A percentile compares a stretch with the other conserved stretches of the same genome.
phyloP scores from a whole-genome alignment of 169 alveolate species.

The Cryptosporidium andersoni region DNA sequence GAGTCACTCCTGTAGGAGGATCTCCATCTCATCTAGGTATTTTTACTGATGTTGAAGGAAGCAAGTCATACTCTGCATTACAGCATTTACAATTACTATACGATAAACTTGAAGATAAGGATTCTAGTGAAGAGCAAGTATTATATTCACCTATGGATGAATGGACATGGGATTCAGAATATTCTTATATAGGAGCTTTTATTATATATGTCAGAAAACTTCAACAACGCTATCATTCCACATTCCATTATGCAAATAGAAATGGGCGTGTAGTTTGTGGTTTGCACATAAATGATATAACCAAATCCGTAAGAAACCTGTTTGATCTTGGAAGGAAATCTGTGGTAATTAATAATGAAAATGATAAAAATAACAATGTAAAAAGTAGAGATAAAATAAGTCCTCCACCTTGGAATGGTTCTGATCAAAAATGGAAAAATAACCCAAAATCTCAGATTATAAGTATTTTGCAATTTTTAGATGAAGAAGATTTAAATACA shows the following conservation, averaged over 20 bases:
- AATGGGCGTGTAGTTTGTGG: constrained; percentile 48
- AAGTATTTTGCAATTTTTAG: constrained; percentile 53
- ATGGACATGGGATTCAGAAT: constrained; percentile 66
- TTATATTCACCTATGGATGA: constrained; percentile 46
- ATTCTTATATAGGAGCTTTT: constrained; percentile 56
- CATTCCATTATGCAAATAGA: constrained; percentile 30
- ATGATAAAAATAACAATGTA: constrained; percentile 2
- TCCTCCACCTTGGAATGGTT: constrained; percentile 54
- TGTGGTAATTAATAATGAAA: background rate
- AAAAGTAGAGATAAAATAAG: background rate
- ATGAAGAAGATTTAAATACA: constrained; percentile 59
- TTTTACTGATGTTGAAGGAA: constrained; percentile 45
- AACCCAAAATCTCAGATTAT: constrained; percentile 54
- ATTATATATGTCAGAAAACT: constrained; percentile 52
- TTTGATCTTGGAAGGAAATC: constrained; percentile 40
- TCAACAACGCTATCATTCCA: constrained; percentile 33
- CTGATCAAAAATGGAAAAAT: constrained; percentile 28
- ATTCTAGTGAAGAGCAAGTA: constrained; percentile 21
- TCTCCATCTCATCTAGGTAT: constrained; percentile 51
- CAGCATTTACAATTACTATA: constrained; percentile 33
- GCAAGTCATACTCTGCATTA: constrained; percentile 53
- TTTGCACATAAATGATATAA: constrained; percentile 39
- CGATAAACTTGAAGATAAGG: constrained; percentile 48
- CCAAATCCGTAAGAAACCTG: constrained; percentile 24
- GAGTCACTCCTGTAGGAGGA: constrained; percentile 13